These are phyloP conservation scores for Juglanconis sp. DNA, from an alignment of 2,329 filamentous ascomycete genomes.

Conservation along the genomic window DNA sequence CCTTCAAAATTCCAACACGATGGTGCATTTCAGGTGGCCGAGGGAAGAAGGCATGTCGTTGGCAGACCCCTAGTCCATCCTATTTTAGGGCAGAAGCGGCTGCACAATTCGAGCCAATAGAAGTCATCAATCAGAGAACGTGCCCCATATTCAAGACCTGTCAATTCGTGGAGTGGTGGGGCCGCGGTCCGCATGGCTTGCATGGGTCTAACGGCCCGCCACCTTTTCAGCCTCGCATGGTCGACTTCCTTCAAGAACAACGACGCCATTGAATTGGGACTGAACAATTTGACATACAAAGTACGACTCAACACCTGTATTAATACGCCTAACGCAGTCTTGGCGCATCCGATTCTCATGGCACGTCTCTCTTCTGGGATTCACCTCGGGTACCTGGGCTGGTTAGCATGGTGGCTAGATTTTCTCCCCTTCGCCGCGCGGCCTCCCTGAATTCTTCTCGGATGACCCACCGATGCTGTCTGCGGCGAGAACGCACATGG, in stretches of 20 bases:
- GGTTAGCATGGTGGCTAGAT: not conserved
- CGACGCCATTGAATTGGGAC: not conserved
- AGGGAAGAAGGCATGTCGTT: conserved; percentile 12
- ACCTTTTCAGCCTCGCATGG: conserved; percentile 11
- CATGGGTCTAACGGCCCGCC: conserved; percentile 1
- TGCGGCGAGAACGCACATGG: conserved; percentile 1
- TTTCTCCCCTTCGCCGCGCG: no score
- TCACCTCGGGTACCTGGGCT: not conserved
- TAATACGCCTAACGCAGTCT: not conserved
- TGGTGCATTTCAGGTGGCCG: not conserved
- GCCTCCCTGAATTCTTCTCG: no score
- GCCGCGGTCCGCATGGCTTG: conserved; percentile 1
- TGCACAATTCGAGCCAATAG: conserved; percentile 1
- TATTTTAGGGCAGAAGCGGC: not conserved
- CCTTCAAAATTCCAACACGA: not conserved
- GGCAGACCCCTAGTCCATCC: not conserved
- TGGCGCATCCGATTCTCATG: conserved; percentile 3
- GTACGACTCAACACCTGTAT: not conserved
- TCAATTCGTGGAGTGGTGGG: conserved; percentile 15
- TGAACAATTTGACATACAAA: not conserved
- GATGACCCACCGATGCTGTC: not conserved
- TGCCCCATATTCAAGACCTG: conserved; percentile 4
- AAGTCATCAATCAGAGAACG: not conserved
- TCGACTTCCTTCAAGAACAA: not conserved
- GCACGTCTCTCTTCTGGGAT: not conserved